These are phyloP conservation scores for Neurospora sublineolata DNA, from an alignment of 495 filamentous ascomycete genomes.

Conservation along the genomic window DNA sequence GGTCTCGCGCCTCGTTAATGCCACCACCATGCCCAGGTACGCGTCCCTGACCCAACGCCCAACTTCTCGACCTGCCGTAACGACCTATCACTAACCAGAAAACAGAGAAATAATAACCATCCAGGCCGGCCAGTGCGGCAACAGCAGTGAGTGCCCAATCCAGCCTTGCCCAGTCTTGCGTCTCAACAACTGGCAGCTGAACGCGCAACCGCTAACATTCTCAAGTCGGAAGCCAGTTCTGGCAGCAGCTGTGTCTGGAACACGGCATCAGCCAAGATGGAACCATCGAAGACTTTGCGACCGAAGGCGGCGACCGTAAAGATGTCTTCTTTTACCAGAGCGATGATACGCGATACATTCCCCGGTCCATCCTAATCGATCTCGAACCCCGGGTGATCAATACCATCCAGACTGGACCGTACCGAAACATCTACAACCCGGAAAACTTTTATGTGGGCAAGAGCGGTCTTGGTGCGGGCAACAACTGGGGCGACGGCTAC, in stretches of 20 bases:
- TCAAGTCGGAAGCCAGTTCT: constrained; percentile 84
- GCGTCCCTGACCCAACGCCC: neutral
- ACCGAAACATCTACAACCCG: constrained; percentile 97
- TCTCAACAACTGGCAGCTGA: neutral
- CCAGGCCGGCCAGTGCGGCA: constrained; percentile 98
- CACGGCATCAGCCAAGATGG: constrained; percentile 96
- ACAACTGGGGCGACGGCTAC: constrained; percentile 97
- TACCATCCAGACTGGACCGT: constrained; percentile 79
- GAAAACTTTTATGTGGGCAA: constrained; percentile 96
- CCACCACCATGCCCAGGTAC: constrained; percentile 41
- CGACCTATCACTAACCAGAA: neutral
- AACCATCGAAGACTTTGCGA: constrained; percentile 90
- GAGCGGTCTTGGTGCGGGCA: constrained; percentile 83
- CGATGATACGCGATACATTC: constrained; percentile 96
- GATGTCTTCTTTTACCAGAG: constrained; percentile 99
- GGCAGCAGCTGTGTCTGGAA: constrained; percentile 94
- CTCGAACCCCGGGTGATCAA: constrained; percentile 90
- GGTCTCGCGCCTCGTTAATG: constrained; percentile 13
- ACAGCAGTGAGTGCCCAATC: constrained; percentile 63
- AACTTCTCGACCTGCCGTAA: neutral
- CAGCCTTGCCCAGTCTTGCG: neutral
- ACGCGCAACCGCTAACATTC: constrained; percentile 1
- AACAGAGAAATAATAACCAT: constrained; percentile 97
- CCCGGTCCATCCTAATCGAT: constrained; percentile 88
- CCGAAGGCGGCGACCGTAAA: constrained; percentile 92